Conservation (phyloP, 148 eudicot genomes). For the Cornus florida region DNA sequence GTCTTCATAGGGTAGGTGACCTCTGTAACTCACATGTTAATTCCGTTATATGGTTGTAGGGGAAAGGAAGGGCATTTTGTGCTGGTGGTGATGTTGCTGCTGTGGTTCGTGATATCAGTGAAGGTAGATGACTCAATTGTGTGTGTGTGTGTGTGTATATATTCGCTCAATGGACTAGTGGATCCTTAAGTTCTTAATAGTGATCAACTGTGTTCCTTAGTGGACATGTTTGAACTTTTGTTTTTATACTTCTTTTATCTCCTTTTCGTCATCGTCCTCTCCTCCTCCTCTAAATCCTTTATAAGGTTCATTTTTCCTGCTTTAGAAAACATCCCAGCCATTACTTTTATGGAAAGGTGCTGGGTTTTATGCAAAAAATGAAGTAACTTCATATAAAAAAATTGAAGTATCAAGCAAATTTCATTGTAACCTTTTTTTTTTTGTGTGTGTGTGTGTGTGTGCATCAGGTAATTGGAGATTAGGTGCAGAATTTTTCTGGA, state of each 20-base stretch:
- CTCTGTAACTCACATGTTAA: not conserved
- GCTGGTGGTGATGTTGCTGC: conserved; percentile 92
- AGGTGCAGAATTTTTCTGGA: conserved; percentile 65
- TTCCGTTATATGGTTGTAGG: conserved; percentile 37
- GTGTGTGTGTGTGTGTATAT: too few relatives aligned
- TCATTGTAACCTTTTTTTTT: not conserved
- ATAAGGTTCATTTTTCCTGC: too few relatives aligned
- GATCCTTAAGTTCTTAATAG: too few relatives aligned
- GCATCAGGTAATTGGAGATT: conserved; percentile 68
- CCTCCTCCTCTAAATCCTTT: too few relatives aligned
- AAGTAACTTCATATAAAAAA: not conserved
- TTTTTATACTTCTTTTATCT: too few relatives aligned
- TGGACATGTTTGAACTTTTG: too few relatives aligned
- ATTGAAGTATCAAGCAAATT: not conserved
- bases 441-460: not conserved
- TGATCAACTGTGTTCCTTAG: too few relatives aligned
- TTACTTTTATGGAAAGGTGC: too few relatives aligned
- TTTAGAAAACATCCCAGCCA: too few relatives aligned
- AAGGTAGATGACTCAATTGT: conserved; percentile 34
- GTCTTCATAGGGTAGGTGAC: not conserved
- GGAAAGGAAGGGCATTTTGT: conserved; percentile 90
- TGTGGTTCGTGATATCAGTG: conserved; percentile 54
- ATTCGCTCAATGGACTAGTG: too few relatives aligned
- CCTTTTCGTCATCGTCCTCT: too few relatives aligned
- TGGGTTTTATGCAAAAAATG: too few relatives aligned